phyloP scores from a whole-genome alignment of 1,284 basidiomycete species.

The Rhodotorula sp. region DNA sequence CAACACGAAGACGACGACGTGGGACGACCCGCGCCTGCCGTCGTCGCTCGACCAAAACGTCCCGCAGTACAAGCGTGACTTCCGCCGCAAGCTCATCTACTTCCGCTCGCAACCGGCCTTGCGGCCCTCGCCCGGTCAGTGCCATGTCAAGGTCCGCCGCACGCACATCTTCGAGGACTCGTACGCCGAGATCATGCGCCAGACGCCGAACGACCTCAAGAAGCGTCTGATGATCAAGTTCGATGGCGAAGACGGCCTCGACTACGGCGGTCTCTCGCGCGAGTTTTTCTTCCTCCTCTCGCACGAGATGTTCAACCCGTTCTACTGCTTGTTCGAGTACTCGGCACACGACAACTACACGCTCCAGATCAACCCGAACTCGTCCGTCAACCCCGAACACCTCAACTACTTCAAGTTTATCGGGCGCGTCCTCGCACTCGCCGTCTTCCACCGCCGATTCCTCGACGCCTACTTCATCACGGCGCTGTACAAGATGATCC shows the following conservation, averaged over 20 bases:
- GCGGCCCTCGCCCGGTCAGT: conserved; percentile 75
- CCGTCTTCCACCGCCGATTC: conserved; percentile 98
- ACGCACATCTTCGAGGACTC: conserved; percentile 95
- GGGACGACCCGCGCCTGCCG: conserved; percentile 88
- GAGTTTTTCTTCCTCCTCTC: conserved; percentile 99
- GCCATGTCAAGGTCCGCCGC: conserved; percentile 91
- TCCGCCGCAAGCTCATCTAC: conserved; percentile 96
- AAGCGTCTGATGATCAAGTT: conserved; percentile 98
- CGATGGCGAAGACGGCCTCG: conserved; percentile 95
- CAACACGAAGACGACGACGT: conserved; percentile 76
- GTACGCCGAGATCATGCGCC: conserved; percentile 92
- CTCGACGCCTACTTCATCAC: conserved; percentile 98
- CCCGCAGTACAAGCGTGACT: conserved; percentile 99
- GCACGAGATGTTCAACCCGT: conserved; percentile 80
- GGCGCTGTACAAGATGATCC: conserved; percentile 98
- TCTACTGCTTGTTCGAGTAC: conserved; percentile 99
- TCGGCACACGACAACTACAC: conserved; percentile 99
- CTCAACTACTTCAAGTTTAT: conserved; percentile 99
- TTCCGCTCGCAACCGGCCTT: conserved; percentile 97
- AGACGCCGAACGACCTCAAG: conserved; percentile 91
- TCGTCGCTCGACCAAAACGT: conserved; percentile 84
- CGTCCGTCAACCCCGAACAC: conserved; percentile 97
- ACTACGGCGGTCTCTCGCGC: conserved; percentile 95
- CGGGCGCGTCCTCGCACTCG: conserved; percentile 86
- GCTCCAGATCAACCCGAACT: conserved; percentile 69